Evolutionary conservation across 352 stramenopile species (phyloP), one percentile per base, ranked within the genome.

Genomic region (Pythium phragmiticola): DNA sequence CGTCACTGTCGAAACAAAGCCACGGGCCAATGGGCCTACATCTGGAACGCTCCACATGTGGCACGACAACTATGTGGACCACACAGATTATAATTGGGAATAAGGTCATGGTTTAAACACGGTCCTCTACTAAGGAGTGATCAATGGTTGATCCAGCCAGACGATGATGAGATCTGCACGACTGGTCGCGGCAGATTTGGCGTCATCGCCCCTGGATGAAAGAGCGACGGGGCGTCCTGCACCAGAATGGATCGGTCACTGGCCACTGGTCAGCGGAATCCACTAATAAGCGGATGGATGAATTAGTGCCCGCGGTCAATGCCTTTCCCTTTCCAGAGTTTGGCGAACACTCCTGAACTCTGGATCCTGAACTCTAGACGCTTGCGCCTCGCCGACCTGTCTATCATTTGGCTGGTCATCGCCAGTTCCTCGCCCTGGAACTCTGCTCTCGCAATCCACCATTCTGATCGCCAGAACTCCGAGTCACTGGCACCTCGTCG

Each of bases 1-100:
- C 48, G 48, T 55, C 48, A 55, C 26, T 54, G 23, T 26, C 47
- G 48, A 30, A 41, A 54, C 48, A 54, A 55, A 42, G 48, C 48
- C 26, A 55, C 26, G 48, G 23, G 48, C 16, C 47, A n/a, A 6
- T 50, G 43, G 23, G 7, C 46, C 37, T 2, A 42, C 37, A 42
- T 42, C 37, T 42, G 37, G 37, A 12, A 42, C 37, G 37, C 37
- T 42, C 37, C 37, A 42, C 37, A 42, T 42, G 11, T 42, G 37
- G 37, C 37, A 42, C 37, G 14, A 52, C 21, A 37, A 37, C 8
- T 34, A 23, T 4, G 47, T 19, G 23, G 23, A 14, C 47, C 47
- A 53, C 23, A 42, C 37, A 42, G 1, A 42, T 21, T 21, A 21
- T 21, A 30, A 5, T 3, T 30, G 26, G 21, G 21, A 42, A 9